phyloP scores from a whole-genome alignment of 257 asterid genomes.

The Nicotiana knightiana region DNA sequence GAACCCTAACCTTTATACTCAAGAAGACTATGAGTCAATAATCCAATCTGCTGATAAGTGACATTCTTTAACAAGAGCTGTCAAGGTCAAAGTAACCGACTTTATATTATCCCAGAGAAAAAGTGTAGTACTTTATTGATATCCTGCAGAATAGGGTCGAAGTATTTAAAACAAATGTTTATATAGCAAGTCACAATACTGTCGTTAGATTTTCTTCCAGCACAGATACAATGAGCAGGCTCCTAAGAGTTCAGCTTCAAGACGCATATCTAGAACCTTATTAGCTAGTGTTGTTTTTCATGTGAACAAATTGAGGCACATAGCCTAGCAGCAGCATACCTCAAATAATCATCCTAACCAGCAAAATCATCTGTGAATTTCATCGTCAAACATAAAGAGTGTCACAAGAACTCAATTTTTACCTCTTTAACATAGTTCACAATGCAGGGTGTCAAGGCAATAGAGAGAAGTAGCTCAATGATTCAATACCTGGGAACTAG shows the following conservation, averaged over 20 bases:
- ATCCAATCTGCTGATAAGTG: background rate
- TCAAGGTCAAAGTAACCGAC: background rate
- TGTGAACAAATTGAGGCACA: background rate
- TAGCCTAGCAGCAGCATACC: background rate
- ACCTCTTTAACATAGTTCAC: slow-evolving; percentile 2
- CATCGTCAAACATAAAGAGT: background rate
- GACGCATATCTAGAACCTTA: background rate
- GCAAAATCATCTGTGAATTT: background rate
- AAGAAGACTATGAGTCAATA: background rate
- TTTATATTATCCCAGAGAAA: background rate
- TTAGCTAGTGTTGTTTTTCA: background rate
- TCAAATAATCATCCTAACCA: background rate
- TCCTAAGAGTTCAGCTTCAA: background rate
- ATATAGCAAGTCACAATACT: background rate
- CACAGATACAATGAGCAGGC: background rate
- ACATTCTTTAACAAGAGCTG: background rate
- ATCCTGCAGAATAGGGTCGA: background rate
- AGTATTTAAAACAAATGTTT: background rate
- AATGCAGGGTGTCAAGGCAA: background rate
- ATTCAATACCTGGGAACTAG: slow-evolving; percentile 79
- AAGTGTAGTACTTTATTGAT: background rate
- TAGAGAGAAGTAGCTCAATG: background rate
- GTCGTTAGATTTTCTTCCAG: background rate
- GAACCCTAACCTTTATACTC: background rate
- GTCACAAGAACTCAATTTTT: background rate